These are phyloP conservation scores for Kipferlia bialata DNA, from an alignment of 78 protist genomes.

Conservation along the genomic window DNA sequence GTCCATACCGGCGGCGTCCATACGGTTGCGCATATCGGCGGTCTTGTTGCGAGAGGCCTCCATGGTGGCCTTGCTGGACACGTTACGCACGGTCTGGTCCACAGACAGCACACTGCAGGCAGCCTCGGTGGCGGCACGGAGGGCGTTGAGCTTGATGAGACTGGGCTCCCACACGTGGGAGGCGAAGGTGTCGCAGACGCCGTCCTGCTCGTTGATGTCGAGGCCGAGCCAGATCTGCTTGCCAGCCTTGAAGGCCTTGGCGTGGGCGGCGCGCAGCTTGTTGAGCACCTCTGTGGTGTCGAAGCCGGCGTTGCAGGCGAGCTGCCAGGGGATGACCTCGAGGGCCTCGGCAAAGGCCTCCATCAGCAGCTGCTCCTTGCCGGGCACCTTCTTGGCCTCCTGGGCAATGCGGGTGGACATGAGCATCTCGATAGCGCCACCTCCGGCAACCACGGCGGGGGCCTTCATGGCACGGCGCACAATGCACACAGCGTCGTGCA, in stretches of 20 bases:
- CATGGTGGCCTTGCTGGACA: no score
- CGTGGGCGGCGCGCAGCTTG: slow-evolving; percentile 84
- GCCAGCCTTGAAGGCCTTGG: neutral
- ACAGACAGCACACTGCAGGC: slow-evolving; percentile 90
- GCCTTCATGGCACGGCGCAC: slow-evolving; percentile 73
- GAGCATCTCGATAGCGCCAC: slow-evolving; percentile 99
- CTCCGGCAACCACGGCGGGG: slow-evolving; percentile 72
- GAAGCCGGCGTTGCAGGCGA: slow-evolving; percentile 92
- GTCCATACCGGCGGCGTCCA: no score
- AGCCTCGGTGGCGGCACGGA: slow-evolving; percentile 95
- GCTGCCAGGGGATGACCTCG: slow-evolving; percentile 58
- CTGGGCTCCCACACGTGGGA: slow-evolving; percentile 94
- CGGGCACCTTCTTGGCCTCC: slow-evolving; percentile 52
- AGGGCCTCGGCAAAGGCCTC: slow-evolving; percentile 84
- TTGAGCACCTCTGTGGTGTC: slow-evolving; percentile 91
- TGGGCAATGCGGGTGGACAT: slow-evolving; percentile 65
- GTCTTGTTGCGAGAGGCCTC: no score
- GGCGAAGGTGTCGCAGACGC: slow-evolving; percentile 76
- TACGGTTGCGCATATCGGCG: no score
- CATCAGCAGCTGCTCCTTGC: slow-evolving; percentile 86
- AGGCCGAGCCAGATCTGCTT: slow-evolving; percentile 77
- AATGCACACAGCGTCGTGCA: slow-evolving; percentile 95
- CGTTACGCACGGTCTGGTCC: slow-evolving; percentile 88
- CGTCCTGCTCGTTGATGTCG: slow-evolving; percentile 75
- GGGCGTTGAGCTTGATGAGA: slow-evolving; percentile 74